Base-by-base conservation (phyloP, 345 rosid species). In the Noccaea bulbosa region DNA sequence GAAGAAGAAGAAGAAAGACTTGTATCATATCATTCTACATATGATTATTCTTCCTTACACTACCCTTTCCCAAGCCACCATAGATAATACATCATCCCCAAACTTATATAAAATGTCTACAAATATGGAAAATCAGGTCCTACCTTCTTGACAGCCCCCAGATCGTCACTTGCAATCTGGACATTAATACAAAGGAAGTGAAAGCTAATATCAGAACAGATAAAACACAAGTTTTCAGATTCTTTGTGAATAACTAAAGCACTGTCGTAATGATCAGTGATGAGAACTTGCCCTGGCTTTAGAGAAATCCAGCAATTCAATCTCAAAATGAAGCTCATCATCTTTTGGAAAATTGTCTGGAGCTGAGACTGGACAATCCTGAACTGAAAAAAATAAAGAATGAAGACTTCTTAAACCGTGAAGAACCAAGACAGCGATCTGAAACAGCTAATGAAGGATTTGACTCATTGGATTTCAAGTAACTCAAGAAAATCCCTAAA, bases 261-360 rank as follows among this genome's bases (percentile, higher is more conserved):
- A 40, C 47, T 22, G 9, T 60, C 49, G 35, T 63, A 2, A 41
- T 57, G n/a, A 24, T 41, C 33, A 35, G 30, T 34, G 49, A 64
- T 56, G 70, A 71, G 45, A 58, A 65, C 72, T 84, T 88, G 72
- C 99, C 98, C 89, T 94, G 80, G 81, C 93, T 81, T 89, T 89
- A 8, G 80, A 76, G 79, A 89, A 94, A 30, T 89, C 89, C 61
- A 91, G 47, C 88, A 94, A 70, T 74, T 91, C 97, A 82, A 88
- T 75, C 87, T 94, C 99, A 84, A 88, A 94, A 81, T 94, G 99
- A 80, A 94, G 96, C 73, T 94, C 98, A 55, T 88, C 89, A 6
- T 91, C 98, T 82, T 85, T 86, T 7, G 96, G 99, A 65, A 91
- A 89, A 77, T 53, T 78, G 67, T 53, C 77, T 38, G 95, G 84